phyloP scores from a whole-genome alignment of 495 filamentous ascomycete species.

The Wilcoxina mikolae region DNA sequence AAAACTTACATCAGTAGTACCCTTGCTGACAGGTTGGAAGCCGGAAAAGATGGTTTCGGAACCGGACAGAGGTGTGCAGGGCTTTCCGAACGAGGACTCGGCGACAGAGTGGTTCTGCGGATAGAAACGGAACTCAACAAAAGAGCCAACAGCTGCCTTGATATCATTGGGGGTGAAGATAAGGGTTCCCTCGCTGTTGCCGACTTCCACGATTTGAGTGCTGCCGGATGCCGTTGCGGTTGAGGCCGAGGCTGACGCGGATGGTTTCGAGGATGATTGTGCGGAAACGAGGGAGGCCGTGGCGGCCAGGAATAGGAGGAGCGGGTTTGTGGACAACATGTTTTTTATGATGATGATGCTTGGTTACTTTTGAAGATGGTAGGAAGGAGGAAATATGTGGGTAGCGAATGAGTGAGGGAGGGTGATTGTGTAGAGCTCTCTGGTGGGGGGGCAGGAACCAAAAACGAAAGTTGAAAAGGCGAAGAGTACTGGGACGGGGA shows the following conservation, averaged over 20 bases:
- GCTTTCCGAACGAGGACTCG: constrained; percentile 33
- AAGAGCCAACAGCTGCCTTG: constrained; percentile 32
- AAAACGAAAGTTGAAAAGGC: too few species aligned
- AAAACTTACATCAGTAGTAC: constrained; percentile 14
- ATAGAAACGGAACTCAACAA: constrained; percentile 43
- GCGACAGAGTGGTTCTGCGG: constrained; percentile 37
- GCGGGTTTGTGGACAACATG: neutral
- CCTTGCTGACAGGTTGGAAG: constrained; percentile 40
- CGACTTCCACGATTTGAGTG: constrained; percentile 15
- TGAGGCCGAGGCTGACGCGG: constrained; percentile 11
- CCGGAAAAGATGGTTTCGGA: constrained; percentile 50
- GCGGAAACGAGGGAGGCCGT: constrained; percentile 8
- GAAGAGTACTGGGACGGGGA: too few species aligned
- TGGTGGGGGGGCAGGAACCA: too few species aligned
- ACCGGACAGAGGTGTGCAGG: constrained; percentile 32
- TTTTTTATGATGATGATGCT: neutral
- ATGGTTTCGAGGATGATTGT: neutral
- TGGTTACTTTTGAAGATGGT: neutral
- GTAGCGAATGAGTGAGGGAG: neutral
- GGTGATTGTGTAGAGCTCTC: neutral
- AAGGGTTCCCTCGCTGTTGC: constrained; percentile 10
- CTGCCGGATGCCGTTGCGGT: constrained; percentile 6
- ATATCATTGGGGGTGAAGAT: constrained; percentile 24
- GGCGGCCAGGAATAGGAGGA: neutral
- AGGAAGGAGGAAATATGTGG: neutral